These are phyloP conservation scores for Clonostachys chloroleuca DNA, from an alignment of 2,329 filamentous ascomycete genomes.

Conservation along the genomic window DNA sequence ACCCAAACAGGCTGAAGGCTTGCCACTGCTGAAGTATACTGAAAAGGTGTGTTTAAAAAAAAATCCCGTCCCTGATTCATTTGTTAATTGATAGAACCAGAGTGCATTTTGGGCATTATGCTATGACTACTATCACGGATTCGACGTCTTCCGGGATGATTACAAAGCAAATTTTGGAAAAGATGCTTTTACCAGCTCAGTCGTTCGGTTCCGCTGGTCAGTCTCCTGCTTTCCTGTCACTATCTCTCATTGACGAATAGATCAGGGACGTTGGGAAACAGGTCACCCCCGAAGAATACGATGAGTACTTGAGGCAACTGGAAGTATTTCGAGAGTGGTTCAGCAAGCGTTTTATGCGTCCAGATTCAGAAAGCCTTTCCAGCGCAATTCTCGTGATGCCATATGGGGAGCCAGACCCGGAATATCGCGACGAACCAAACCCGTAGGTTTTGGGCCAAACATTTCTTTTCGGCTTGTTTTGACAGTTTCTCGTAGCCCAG, in stretches of 20 bases:
- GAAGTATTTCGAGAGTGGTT: slow-evolving; percentile 25
- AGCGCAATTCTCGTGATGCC: slow-evolving; percentile 18
- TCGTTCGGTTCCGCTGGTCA: slow-evolving; percentile 19
- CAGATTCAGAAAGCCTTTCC: slow-evolving; percentile 6
- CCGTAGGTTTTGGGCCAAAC: background rate
- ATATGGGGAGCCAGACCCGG: slow-evolving; percentile 6
- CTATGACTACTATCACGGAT: slow-evolving; percentile 23
- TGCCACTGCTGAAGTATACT: slow-evolving; percentile 17
- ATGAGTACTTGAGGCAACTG: slow-evolving; percentile 13
- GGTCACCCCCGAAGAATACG: slow-evolving; percentile 12
- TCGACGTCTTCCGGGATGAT: slow-evolving; percentile 15
- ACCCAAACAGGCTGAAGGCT: slow-evolving; percentile 10
- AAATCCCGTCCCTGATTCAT: no score
- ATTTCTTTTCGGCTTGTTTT: background rate
- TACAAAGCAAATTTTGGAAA: slow-evolving; percentile 15
- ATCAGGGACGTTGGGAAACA: slow-evolving; percentile 14
- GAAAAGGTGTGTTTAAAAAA: slow-evolving; percentile 9
- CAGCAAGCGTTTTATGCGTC: slow-evolving; percentile 12
- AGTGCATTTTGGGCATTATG: slow-evolving; percentile 15
- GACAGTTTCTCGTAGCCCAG: background rate
- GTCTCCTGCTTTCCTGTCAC: background rate
- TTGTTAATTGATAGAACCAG: slow-evolving; percentile 1
- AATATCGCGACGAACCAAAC: background rate
- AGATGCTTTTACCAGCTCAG: slow-evolving; percentile 18
- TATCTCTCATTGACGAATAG: background rate